Evolutionary conservation across 1,284 basidiomycete species (phyloP).

Genomic region (Austroboletus olivaceoglutinosus): DNA sequence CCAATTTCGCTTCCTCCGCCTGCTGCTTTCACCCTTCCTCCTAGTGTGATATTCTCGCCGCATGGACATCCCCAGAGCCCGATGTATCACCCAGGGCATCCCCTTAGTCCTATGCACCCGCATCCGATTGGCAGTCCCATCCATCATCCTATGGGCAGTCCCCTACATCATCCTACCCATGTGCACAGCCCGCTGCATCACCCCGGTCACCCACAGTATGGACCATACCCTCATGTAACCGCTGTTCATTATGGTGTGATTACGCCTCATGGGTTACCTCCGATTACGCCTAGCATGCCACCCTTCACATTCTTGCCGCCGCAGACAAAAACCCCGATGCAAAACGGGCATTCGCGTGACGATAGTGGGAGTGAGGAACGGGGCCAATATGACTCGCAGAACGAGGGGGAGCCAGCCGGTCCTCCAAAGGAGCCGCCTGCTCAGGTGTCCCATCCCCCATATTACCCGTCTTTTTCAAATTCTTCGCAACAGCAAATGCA

Average conservation of each 20-base stretch:
- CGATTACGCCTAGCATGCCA: constrained; percentile 79
- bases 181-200: constrained; percentile 41
- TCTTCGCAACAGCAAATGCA: constrained; percentile 21
- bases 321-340: constrained; percentile 13
- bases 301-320: constrained; percentile 67
- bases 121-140: constrained; percentile 32
- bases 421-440: constrained; percentile 7
- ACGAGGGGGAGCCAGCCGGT: constrained; percentile 10
- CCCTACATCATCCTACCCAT: constrained; percentile 30
- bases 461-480: constrained; percentile 15
- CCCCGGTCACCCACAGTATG: constrained; percentile 34
- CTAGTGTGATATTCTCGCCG: constrained; percentile 35
- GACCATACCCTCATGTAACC: constrained; percentile 36
- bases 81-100: constrained; percentile 35
- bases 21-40: constrained; percentile 42
- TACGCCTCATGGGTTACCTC: constrained; percentile 69
- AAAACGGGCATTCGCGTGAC: constrained; percentile 17
- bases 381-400: neutral
- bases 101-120: constrained; percentile 25
- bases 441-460: constrained; percentile 9
- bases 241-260: constrained; percentile 38
- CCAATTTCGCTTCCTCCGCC: constrained; percentile 68
- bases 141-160: constrained; percentile 32
- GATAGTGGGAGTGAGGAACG: constrained; percentile 4
- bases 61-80: constrained; percentile 37